Conservation (phyloP, 495 filamentous ascomycete genomes). For the Aspergillus conjunctus region DNA sequence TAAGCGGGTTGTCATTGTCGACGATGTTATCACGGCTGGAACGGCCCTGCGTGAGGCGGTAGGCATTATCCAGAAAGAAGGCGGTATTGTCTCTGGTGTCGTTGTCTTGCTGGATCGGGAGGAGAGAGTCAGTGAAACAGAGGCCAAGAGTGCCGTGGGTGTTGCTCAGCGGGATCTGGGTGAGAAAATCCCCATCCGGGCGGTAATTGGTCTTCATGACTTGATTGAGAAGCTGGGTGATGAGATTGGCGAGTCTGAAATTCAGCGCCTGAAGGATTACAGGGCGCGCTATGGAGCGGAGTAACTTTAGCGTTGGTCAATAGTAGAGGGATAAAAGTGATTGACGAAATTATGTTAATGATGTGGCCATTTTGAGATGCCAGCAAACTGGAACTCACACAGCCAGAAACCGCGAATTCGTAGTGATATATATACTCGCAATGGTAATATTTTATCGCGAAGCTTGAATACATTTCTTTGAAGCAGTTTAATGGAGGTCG, state of each 20-base stretch:
- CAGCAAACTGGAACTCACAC: too few species aligned
- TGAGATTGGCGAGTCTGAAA: conserved; percentile 58
- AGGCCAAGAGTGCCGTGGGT: conserved; percentile 70
- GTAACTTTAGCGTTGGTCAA: conserved; percentile 23
- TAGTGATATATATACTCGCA: too few species aligned
- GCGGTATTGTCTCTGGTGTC: conserved; percentile 80
- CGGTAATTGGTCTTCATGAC: conserved; percentile 68
- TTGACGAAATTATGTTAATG: conserved; percentile 13
- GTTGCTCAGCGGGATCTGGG: conserved; percentile 70
- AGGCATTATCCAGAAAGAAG: conserved; percentile 75
- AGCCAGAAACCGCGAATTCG: too few species aligned
- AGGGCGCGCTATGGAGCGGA: conserved; percentile 63
- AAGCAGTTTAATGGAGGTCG: too few species aligned
- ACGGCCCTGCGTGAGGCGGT: conserved; percentile 92
- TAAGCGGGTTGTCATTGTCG: conserved; percentile 84
- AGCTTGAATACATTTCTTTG: too few species aligned
- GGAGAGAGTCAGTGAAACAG: conserved; percentile 69
- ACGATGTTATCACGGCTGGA: conserved; percentile 95
- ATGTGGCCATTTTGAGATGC: background rate
- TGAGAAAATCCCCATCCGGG: conserved; percentile 47
- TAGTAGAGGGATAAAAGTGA: background rate
- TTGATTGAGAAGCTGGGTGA: conserved; percentile 65
- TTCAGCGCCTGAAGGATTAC: conserved; percentile 76
- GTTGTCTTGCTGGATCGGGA: conserved; percentile 85
- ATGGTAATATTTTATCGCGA: too few species aligned